Conservation (phyloP, 331 rosid genomes). For the Malus hybrid region DNA sequence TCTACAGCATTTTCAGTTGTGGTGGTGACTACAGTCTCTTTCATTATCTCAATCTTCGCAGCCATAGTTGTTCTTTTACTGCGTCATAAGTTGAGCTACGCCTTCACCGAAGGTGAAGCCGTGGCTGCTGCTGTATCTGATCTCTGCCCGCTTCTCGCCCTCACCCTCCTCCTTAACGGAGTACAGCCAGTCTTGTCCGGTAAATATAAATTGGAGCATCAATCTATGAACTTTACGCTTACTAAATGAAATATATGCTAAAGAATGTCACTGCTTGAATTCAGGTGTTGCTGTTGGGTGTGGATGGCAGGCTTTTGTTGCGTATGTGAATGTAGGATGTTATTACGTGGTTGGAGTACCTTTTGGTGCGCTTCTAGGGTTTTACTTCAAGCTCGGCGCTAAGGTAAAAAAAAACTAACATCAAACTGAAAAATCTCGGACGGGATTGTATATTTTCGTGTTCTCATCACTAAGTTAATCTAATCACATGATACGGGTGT, state of each 20-base stretch:
- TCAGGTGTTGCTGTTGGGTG: slow-evolving; percentile 69
- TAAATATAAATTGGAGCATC: background rate
- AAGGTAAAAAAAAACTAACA: slow-evolving; percentile 28
- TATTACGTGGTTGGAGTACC: slow-evolving; percentile 48
- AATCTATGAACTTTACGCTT: too few relatives aligned
- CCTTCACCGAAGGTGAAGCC: slow-evolving; percentile 26
- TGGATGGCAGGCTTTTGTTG: slow-evolving; percentile 67
- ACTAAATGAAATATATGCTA: too few relatives aligned
- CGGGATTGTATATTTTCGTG: too few relatives aligned
- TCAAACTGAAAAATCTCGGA: too few relatives aligned
- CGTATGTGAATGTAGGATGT: slow-evolving; percentile 55
- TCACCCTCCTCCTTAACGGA: slow-evolving; percentile 45
- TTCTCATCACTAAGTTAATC: too few relatives aligned
- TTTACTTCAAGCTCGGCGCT: slow-evolving; percentile 47
- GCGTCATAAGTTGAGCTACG: slow-evolving; percentile 31
- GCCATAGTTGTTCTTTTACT: slow-evolving; percentile 22
- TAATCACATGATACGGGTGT: background rate
- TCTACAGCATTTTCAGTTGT: slow-evolving; percentile 36
- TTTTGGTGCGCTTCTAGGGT: slow-evolving; percentile 44
- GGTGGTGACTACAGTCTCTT: slow-evolving; percentile 22
- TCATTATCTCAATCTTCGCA: slow-evolving; percentile 9
- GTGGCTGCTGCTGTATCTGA: slow-evolving; percentile 47
- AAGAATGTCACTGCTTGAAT: too few relatives aligned
- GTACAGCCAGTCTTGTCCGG: slow-evolving; percentile 51
- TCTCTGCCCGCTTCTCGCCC: slow-evolving; percentile 33